A percentile compares a stretch with the other conserved stretches of the same genome.
Evolutionary conservation across 176 grass and related monocot genomes (phyloP).

Genomic region (Aegilops speltoides): DNA sequence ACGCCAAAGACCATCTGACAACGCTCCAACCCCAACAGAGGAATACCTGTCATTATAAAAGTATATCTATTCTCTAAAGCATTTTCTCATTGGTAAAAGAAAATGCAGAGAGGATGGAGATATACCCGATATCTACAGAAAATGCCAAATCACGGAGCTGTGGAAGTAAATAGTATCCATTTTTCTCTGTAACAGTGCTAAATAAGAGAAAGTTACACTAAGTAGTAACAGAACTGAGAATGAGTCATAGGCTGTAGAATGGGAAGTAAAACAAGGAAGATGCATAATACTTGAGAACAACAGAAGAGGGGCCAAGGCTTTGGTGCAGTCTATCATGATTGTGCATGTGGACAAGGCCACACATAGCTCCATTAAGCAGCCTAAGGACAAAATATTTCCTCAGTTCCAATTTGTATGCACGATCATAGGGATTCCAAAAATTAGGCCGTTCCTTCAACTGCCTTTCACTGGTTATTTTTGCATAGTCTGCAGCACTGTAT

Average conservation of each 20-base stretch:
- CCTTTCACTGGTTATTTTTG: conserved; percentile 60
- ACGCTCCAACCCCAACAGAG: conserved; percentile 41
- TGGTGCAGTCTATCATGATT: conserved; percentile 87
- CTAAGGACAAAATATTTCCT: conserved; percentile 85
- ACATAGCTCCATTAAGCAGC: conserved; percentile 85
- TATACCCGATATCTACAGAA: conserved; percentile 91
- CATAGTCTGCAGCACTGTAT: conserved; percentile 89
- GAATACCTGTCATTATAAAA: conserved; percentile 55
- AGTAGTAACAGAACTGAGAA: conserved; percentile 17
- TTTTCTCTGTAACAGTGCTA: conserved; percentile 71
- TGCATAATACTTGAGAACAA: conserved; percentile 71
- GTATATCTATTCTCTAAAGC: neutral
- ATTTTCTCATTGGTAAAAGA: neutral
- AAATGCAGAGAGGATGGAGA: neutral
- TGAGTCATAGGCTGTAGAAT: neutral
- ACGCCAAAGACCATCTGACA: conserved; percentile 73
- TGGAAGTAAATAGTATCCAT: conserved; percentile 65
- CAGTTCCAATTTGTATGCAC: conserved; percentile 63
- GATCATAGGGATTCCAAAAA: conserved; percentile 59
- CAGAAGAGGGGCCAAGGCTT: conserved; percentile 88
- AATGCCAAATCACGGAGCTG: conserved; percentile 81
- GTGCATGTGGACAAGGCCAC: conserved; percentile 78
- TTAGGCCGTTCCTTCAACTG: conserved; percentile 44
- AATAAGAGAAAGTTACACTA: conserved; percentile 27
- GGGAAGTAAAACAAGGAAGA: conserved; percentile 21